Conservation (phyloP, 2,329 filamentous ascomycete genomes). For the Dendrostoma leiphaemia region DNA sequence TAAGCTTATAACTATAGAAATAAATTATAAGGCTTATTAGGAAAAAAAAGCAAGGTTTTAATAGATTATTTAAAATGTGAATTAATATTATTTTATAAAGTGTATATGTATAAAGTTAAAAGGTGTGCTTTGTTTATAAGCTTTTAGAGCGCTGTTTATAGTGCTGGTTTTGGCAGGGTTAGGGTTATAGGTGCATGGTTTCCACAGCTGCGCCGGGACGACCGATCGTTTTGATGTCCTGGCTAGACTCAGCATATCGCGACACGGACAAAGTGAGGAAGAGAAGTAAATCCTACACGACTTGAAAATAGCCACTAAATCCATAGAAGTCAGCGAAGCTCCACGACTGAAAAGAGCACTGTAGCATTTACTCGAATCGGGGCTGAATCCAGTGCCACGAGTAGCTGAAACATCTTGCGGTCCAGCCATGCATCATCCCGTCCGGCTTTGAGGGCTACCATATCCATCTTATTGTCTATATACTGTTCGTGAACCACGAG, state of each 20-base stretch:
- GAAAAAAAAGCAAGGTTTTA: no score
- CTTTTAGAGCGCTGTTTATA: no score
- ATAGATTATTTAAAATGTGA: no score
- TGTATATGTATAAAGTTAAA: no score
- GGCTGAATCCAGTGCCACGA: neutral
- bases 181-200: no score
- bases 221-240: neutral
- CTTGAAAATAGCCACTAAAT: neutral
- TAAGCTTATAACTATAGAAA: no score
- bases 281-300: neutral
- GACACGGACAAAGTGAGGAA: neutral
- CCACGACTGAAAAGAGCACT: no score
- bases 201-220: neutral
- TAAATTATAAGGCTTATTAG: no score
- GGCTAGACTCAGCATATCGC: neutral
- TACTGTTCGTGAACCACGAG: neutral
- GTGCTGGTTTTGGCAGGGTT: no score
- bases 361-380: neutral
- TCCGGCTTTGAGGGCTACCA: neutral
- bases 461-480: neutral
- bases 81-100: no score
- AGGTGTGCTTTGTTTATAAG: no score
- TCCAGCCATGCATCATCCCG: slow-evolving; percentile 5
- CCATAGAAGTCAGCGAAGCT: neutral
- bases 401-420: neutral